Base-by-base conservation (phyloP, 1,284 basidiomycete species). In the Gymnopus androsaceus region DNA sequence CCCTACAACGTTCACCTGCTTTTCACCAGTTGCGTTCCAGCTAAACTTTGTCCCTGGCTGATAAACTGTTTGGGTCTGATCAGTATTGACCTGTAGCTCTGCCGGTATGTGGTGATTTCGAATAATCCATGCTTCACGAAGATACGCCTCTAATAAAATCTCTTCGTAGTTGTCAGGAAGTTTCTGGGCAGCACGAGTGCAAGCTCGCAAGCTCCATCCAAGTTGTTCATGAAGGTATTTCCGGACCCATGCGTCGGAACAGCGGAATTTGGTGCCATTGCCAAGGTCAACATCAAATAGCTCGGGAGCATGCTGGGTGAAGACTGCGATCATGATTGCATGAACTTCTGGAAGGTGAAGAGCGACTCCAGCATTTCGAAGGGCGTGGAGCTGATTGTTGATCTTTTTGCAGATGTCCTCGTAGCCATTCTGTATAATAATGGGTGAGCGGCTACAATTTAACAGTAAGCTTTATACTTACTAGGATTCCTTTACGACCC, bases 201-300 rank as follows among this genome's bases (percentile, higher is more conserved):
- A 6, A 33, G 47, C 11, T 9, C 47, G 33, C 3, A 49, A 36
- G n/a, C 47, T 49, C 33, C 33, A 49, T 7, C 23, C 47, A 7
- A 49, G 28, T 19, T n/a, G 15, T 17, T 34, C 33, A 19, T 14
- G 11, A 17, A 48, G 28, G 19, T 31, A 48, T 28, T 48, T 48
- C 27, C 28, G 23, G 19, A 48, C 28, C 15, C 28, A 48, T 12
- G 23, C 17, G 11, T 48, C 46, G 8, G 46, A 48, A 28, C 46
- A 48, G 8, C 46, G 28, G 19, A 48, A 48, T 21, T 33, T 25
- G 23, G 46, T 31, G 15, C 9, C n/a, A 28, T 66, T 6, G 65
- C 57, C 30, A 19, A 42, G n/a, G n/a, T n/a, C n/a, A n/a, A n/a
- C n/a, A n/a, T n/a, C n/a, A n/a, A n/a, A n/a, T n/a, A n/a, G n/a